A percentile compares a stretch with the other conserved stretches of the same genome.
Conservation (phyloP, 306 rosid genomes). For the Vigna unguiculata region DNA sequence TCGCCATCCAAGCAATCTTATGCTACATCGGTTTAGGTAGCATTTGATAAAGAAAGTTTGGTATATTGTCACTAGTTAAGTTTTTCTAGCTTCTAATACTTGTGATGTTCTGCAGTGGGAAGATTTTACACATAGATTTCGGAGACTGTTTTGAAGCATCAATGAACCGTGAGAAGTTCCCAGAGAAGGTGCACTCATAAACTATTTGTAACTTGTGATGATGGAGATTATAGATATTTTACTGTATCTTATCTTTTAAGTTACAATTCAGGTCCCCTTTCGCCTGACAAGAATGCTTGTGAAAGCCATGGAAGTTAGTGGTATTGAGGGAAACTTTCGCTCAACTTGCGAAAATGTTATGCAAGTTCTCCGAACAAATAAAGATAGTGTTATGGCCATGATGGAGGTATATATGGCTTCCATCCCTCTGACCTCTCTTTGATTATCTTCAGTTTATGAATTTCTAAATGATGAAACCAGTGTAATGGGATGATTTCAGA, state of each 20-base stretch:
- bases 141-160: constrained; percentile 99
- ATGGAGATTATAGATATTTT: constrained; percentile 26
- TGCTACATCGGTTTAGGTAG: constrained; percentile 92
- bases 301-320: constrained; percentile 99
- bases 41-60: constrained; percentile 36
- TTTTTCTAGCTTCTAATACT: constrained; percentile 41
- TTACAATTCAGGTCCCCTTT: constrained; percentile 78
- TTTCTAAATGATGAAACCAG: neutral
- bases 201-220: constrained; percentile 25
- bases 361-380: constrained; percentile 90
- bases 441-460: constrained; percentile 6
- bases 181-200: constrained; percentile 73
- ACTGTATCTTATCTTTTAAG: constrained; percentile 38
- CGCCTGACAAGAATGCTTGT: constrained; percentile 99
- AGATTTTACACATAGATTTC: constrained; percentile 96
- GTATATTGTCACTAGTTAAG: constrained; percentile 12
- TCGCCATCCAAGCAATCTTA: constrained; percentile 99
- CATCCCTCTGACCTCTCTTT: neutral
- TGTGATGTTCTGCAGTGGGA: constrained; percentile 71
- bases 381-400: constrained; percentile 98
- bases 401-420: constrained; percentile 79
- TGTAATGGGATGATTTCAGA: constrained; percentile 1
- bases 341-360: constrained; percentile 97
- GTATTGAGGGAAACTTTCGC: constrained; percentile 97
- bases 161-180: constrained; percentile 97